Conservation (phyloP, 2,329 filamentous ascomycete species). For the Dactylellina parvicollis region DNA sequence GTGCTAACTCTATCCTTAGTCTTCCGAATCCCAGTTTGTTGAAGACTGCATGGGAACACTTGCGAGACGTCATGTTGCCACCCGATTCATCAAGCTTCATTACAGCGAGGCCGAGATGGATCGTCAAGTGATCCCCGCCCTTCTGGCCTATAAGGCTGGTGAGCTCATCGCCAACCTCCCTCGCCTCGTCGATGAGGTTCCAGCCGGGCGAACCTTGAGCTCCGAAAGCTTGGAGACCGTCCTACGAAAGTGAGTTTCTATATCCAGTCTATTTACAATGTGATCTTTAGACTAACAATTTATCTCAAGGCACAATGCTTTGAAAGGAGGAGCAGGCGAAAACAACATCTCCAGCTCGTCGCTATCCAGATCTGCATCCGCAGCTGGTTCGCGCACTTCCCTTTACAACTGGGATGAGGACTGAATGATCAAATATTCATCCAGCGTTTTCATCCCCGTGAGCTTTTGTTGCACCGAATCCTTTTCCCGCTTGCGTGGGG, state of each 20-base stretch:
- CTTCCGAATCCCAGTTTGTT: conserved; percentile 78
- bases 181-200: conserved; percentile 85
- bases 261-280: not conserved
- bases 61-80: conserved; percentile 74
- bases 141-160: conserved; percentile 87
- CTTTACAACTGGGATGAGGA: conserved; percentile 55
- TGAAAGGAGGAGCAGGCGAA: conserved; percentile 34
- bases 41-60: conserved; percentile 80
- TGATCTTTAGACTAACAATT: conserved; percentile 12
- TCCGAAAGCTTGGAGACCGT: conserved; percentile 69
- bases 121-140: conserved; percentile 82
- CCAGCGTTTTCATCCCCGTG: not conserved
- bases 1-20: conserved; percentile 67
- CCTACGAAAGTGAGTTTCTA: conserved; percentile 66
- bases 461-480: not conserved
- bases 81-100: conserved; percentile 90
- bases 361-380: conserved; percentile 19
- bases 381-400: conserved; percentile 41
- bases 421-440: conserved; percentile 21
- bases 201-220: conserved; percentile 67
- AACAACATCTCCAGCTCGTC: conserved; percentile 37
- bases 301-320: conserved; percentile 43
- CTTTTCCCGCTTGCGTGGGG: not conserved
- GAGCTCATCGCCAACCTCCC: conserved; percentile 91
- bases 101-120: conserved; percentile 95